Percentiles rank a stretch among this genome's conserved stretches.
Conservation (phyloP, 768 basidiomycete genomes). For the Lentinus brumalis region DNA sequence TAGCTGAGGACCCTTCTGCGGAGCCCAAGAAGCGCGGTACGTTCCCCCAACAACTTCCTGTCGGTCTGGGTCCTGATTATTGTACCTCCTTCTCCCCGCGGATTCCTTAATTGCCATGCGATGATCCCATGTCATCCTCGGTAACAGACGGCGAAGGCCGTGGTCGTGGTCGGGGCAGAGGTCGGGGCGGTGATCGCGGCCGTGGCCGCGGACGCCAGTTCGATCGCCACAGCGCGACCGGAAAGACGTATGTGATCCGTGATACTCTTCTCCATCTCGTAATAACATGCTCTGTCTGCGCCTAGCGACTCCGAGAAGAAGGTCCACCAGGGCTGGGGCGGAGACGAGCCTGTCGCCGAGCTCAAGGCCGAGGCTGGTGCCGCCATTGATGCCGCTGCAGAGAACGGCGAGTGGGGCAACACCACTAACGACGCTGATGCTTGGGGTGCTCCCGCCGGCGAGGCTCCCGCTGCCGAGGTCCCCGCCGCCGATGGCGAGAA, state of each 20-base stretch:
- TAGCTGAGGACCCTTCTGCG: constrained; percentile 38
- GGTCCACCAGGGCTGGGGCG: constrained; percentile 93
- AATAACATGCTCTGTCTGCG: constrained; percentile 3
- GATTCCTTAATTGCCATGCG: not conserved
- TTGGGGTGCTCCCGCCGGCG: constrained; percentile 38
- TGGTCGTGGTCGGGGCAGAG: constrained; percentile 41
- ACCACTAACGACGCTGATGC: constrained; percentile 31
- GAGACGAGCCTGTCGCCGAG: constrained; percentile 84
- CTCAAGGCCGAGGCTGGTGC: constrained; percentile 80
- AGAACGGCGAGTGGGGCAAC: constrained; percentile 47
- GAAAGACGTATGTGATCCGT: constrained; percentile 63
- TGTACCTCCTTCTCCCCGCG: not conserved
- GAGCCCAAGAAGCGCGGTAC: constrained; percentile 33
- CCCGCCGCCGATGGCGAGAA: constrained; percentile 39
- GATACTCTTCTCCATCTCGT: not conserved
- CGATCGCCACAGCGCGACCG: constrained; percentile 87
- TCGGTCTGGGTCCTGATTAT: not conserved
- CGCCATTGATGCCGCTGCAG: constrained; percentile 64
- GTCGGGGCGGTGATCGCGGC: constrained; percentile 53
- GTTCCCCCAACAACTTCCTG: not conserved
- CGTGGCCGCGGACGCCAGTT: constrained; percentile 70
- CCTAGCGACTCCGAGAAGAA: constrained; percentile 92
- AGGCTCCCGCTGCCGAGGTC: constrained; percentile 28
- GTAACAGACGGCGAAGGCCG: constrained; percentile 45
- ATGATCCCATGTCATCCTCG: not conserved